Evolutionary conservation across 768 basidiomycete species (phyloP), one percentile per base, ranked within the genome.

Genomic region (Termitomyces sp.): DNA sequence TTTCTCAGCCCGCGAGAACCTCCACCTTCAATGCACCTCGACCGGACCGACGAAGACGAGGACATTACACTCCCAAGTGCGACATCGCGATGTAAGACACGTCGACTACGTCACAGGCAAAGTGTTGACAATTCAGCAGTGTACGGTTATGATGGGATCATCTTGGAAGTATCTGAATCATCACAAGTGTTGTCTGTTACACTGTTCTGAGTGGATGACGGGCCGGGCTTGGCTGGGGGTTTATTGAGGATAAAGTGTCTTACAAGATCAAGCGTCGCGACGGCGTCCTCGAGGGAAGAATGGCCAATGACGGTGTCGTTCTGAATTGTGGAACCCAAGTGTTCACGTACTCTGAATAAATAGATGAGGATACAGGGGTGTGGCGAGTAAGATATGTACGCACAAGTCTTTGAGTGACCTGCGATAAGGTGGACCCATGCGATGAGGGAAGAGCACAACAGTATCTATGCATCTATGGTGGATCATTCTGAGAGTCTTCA

Each of bases 401-500:
- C 64, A 95, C 93, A 99, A 72, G 67, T 94, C 87, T 63, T 86
- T 81, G 35, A 99, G 74, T 0, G 94, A 85, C 44, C 89, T 80
- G 30, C 94, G 80, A 68, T 85, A 96, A 4, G 96, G 95, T 12
- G 83, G 77, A 0, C 86, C 82, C 26, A 77, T 73, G 14, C 70
- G 67, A 69, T 98, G 97, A 9, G 92, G 94, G 65, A 95, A 96
- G 14, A 98, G 74, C 16, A 89, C 74, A 0, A 85, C 88, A 0
- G 97, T 98, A 66, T 99, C 97, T 32, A 99, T 80, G 59, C 93
- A 87, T 60, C 77, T 82, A 58, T 82, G 79, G 69, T 99, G 97
- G 1, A 98, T 73, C 64, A 98, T 85, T 16, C 97, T 81, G 61
- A 99, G 73, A 8, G 96, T 88, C 69, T 88, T 90, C 62, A 99